Evolutionary conservation across 768 basidiomycete genomes (phyloP), one percentile per base, ranked within the genome.

Genomic region (Trichaptum fuscoviolaceum): DNA sequence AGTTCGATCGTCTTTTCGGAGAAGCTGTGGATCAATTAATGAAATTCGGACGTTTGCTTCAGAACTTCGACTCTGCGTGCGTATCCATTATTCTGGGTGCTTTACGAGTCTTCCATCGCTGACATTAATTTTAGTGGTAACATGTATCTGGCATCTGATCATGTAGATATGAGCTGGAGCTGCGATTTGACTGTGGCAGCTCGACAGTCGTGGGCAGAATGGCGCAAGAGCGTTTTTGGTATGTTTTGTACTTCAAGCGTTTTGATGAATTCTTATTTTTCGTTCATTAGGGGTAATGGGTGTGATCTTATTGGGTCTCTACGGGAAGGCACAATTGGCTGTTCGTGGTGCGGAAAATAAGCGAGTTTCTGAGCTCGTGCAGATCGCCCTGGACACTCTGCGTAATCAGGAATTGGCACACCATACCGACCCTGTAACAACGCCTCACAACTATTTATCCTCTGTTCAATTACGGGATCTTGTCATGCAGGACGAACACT

Each of bases 381-480:
- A 90, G 76, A 85, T 88, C 66, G 90, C 89, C 12, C 85, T 95
- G 63, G 89, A 92, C 70, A 86, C 87, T 20, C 82, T 95, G 74
- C 89, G 87, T 72, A 88, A 90, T 71, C 92, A 95, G 76, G 94
- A 95, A 73, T 79, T 90, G 66, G 87, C 87, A 2, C 87, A 96
- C 76, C 86, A 94, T 75, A 85, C 86, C 70, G 93, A 95, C 74
- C 92, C 93, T 17, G 85, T 91, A 69, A 86, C 82, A 66, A 82
- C 85, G 42, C 86, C 92, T 8, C 82, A 87, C 58, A 87, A 92
- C 8, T 93, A 90, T 81, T 76, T 96, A 69, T 91, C 93, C 15
- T 92, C 93, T 26, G 79, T 93, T 63, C 94, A 95, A 74, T 84
- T 97, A 59, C 91, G 95, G 65, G 95, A 97, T 77, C 81, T 92